Evolutionary conservation across 1,284 basidiomycete genomes (phyloP), one percentile per base, ranked within the genome.

Genomic region (Tausonia pullulans): DNA sequence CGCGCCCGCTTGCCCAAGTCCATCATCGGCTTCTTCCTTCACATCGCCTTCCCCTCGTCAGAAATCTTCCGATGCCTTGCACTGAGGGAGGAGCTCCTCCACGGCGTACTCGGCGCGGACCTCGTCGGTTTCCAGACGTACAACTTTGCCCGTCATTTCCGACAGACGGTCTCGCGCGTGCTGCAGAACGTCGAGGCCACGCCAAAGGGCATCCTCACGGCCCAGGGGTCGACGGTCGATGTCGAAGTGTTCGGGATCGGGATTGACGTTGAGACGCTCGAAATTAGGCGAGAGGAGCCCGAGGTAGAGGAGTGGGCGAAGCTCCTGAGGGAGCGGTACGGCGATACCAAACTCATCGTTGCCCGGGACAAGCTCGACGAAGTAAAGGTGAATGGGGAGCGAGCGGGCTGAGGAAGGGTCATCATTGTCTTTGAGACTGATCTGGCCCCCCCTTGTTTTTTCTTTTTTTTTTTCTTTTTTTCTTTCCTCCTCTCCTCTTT

Each of bases 211-310:
- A 86, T 93, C 60, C 71, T 76, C 44, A 71, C 73, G 58, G 67
- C 68, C 68, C 41, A 57, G 14, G 27, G 27, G 27, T 63, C 70
- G 4, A 90, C 92, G 70, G 86, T 91, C 52, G 87, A 90, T 69
- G 88, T 92, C 5, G 86, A 86, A 0, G 87, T 88, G 13, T 90
- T 91, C 75, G 88, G 90, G 0, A 91, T 93, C 83, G 90, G 90
- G 3, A 91, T 93, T 68, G 90, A 92, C 71, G 88, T 91, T 14
- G 77, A 78, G 63, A 80, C 82, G 63, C 77, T 92, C 56, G 83
- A 84, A 65, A 79, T 83, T 69, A 85, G 85, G 74, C 84, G 83
- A 84, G 79, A 79, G n/a, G 84, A 90, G 60, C 82, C 84, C 0
- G 89, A 91, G 63, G 90, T 92, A 3, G 76, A 80, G 4, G 87